phyloP scores from a whole-genome alignment of 75 land plant genomes.

The Cryptomeria japonica region DNA sequence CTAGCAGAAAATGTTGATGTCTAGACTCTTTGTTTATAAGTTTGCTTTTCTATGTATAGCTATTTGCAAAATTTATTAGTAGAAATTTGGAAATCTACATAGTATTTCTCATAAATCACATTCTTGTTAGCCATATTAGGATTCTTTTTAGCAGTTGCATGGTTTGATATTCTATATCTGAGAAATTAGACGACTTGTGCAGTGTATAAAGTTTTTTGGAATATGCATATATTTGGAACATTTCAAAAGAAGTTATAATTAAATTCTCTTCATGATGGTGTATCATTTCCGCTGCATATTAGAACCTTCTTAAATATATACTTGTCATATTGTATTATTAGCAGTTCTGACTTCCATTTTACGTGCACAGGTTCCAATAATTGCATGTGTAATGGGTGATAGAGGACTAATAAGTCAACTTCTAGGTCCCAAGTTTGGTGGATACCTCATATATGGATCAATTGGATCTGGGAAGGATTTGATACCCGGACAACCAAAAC shows the following conservation, averaged over 20 bases:
- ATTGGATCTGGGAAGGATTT: slow-evolving; percentile 40
- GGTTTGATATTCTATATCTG: neutral
- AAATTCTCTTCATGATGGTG: neutral
- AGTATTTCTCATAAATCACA: too few relatives aligned
- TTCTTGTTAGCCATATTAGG: neutral
- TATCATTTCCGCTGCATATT: neutral
- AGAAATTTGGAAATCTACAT: neutral
- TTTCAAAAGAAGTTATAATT: neutral
- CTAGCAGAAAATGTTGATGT: neutral
- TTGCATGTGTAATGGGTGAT: slow-evolving; percentile 50
- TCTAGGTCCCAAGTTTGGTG: slow-evolving; percentile 65
- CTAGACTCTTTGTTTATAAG: neutral
- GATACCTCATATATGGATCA: slow-evolving; percentile 50
- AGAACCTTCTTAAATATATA: neutral
- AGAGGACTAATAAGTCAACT: slow-evolving; percentile 61
- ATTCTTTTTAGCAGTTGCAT: too few relatives aligned
- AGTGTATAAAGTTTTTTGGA: neutral
- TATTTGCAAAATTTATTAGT: neutral
- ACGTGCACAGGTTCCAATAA: slow-evolving; percentile 44
- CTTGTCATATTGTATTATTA: neutral
- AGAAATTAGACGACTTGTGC: neutral
- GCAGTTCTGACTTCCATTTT: neutral
- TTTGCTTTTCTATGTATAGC: neutral
- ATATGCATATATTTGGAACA: neutral
- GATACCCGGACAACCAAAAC: slow-evolving; percentile 64